Evolutionary conservation across 2,329 filamentous ascomycete genomes (phyloP).

Genomic region (Aspergillus calidoustus): DNA sequence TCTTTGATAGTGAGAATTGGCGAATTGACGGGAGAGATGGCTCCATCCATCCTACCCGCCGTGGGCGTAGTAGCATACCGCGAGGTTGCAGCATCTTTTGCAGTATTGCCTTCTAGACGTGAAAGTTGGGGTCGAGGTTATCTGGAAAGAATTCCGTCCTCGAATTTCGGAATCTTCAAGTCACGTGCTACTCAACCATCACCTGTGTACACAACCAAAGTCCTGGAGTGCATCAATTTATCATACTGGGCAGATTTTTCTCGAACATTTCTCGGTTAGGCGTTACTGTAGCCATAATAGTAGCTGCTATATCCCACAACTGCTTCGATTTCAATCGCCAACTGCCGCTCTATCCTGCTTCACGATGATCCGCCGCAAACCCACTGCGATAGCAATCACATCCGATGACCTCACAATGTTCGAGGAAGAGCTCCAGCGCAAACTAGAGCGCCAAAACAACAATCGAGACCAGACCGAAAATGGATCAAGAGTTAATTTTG

Average conservation of each 20-base stretch:
- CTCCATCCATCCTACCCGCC: conserved; percentile 21
- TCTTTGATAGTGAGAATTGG: conserved; percentile 32
- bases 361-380: conserved; percentile 55
- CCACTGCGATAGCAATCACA: conserved; percentile 55
- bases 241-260: background rate
- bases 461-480: conserved; percentile 27
- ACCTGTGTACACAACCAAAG: background rate
- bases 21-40: conserved; percentile 25
- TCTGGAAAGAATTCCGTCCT: background rate
- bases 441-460: conserved; percentile 34
- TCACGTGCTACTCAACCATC: conserved; percentile 14
- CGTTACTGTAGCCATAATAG: background rate
- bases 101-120: background rate
- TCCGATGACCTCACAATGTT: conserved; percentile 54
- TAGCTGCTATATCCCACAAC: background rate
- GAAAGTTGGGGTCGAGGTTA: background rate
- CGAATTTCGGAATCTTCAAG: background rate
- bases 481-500: conserved; percentile 35
- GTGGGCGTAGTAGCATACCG: conserved; percentile 9
- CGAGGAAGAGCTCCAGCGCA: conserved; percentile 47
- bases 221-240: background rate
- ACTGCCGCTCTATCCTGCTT: conserved; percentile 8
- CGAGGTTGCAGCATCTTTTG: conserved; percentile 36
- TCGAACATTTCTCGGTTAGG: no score
- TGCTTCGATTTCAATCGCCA: background rate